These are phyloP conservation scores for Beauveria pseudobassiana DNA, from an alignment of 2,329 filamentous ascomycete species.

Conservation along the genomic window DNA sequence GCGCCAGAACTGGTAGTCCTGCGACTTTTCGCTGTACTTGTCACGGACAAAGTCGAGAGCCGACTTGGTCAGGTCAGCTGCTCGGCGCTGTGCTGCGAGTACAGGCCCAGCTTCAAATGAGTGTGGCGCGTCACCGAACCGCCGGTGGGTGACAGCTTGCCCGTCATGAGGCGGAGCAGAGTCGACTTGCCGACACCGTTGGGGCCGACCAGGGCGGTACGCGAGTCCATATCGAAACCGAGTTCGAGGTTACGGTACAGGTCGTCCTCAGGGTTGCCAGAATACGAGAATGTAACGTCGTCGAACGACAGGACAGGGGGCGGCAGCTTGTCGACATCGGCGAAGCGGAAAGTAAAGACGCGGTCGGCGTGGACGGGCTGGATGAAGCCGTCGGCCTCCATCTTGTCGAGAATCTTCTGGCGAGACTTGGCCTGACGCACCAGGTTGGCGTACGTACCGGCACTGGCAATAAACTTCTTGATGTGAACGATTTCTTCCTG, in stretches of 20 bases:
- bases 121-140: slow-evolving; percentile 87
- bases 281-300: slow-evolving; percentile 97
- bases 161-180: slow-evolving; percentile 90
- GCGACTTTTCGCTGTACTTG: slow-evolving; percentile 80
- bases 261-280: slow-evolving; percentile 79
- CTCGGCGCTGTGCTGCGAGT: slow-evolving; percentile 97
- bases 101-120: slow-evolving; percentile 95
- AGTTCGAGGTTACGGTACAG: slow-evolving; percentile 95
- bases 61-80: slow-evolving; percentile 96
- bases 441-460: slow-evolving; percentile 99
- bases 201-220: slow-evolving; percentile 91
- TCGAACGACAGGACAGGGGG: slow-evolving; percentile 95
- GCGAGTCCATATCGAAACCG: slow-evolving; percentile 99
- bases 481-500: slow-evolving; percentile 99
- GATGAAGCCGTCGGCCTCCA: slow-evolving; percentile 99
- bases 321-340: slow-evolving; percentile 97
- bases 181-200: slow-evolving; percentile 99
- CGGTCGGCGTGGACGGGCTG: slow-evolving; percentile 78
- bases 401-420: slow-evolving; percentile 99
- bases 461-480: slow-evolving; percentile 99
- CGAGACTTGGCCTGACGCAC: slow-evolving; percentile 97
- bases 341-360: slow-evolving; percentile 96
- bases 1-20: slow-evolving; percentile 99
- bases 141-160: slow-evolving; percentile 77
- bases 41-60: slow-evolving; percentile 96